Base-by-base conservation (phyloP, 2,329 filamentous ascomycete genomes). In the Phoma sp. region DNA sequence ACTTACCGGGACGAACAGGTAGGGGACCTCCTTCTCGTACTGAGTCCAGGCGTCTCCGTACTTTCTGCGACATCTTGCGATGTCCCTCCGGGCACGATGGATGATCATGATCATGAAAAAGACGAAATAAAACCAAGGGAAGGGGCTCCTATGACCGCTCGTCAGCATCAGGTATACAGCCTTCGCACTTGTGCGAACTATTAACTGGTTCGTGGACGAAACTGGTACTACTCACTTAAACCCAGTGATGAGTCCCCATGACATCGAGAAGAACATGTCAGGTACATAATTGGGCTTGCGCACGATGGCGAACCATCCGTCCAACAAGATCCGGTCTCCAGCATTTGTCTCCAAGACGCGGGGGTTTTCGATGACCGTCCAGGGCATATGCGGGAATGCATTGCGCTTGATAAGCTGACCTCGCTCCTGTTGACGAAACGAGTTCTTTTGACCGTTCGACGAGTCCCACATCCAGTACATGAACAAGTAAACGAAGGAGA, bases 401-500 rank as follows among this genome's bases (percentile, higher is more conserved):
- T 88, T 90, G 67, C 92, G 89, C 72, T 85, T 79, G 51, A 88
- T 61, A 4, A 67, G 60, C 47, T 86, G 87, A 57, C 91, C 91
- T 58, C 88, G 86, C 77, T 95, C 90, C 76, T 85, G 82, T 63
- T 88, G 85, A 52, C 92, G 87, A 85, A 93, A 96, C 58, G 89
- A 87, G 80, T 96, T 96, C 85, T 96, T 96, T 77, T 96, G 92
- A 70, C 86, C 91, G 79, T 96, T 96, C 77, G 86, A 88, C 33
- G 91, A 94, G 71, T 96, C 92, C 91, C 92, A 96, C 52, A 95
- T 82, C 85, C 90, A 93, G 81, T 96, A 96, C 64, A 90, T 86
- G 72, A 90, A 89, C 39, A 95, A 77, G 72, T 96, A 95, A 15
- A 82, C 80, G 43, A 81, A 73, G 70, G 85, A 92, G 45, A 95